These are phyloP conservation scores for Neckera pumila DNA, from an alignment of 225 moss, liverwort and hornwort species.

Conservation along the genomic window DNA sequence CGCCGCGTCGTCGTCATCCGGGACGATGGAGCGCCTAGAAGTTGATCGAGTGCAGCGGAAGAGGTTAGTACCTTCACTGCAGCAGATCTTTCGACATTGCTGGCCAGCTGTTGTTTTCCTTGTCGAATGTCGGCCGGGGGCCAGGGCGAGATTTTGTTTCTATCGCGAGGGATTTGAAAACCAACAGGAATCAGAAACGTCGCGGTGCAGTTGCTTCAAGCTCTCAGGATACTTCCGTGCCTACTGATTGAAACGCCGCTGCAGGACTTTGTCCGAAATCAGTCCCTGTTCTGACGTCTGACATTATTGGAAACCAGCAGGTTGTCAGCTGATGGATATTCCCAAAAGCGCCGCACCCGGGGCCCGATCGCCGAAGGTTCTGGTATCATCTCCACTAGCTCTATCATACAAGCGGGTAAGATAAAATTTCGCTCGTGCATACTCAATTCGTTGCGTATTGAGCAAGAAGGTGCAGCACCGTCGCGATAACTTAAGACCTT, in stretches of 20 bases:
- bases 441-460: neutral
- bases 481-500: neutral
- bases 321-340: constrained; percentile 12
- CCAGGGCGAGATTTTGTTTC: neutral
- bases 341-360: neutral
- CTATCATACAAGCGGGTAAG: constrained; percentile 23
- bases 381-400: constrained; percentile 13
- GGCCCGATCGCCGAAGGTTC: neutral
- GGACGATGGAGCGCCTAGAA: constrained; percentile 13
- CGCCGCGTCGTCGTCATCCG: neutral
- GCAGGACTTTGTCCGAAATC: neutral
- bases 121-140: neutral
- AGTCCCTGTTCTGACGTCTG: neutral
- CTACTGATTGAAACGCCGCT: neutral
- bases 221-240: neutral
- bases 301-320: constrained; percentile 15
- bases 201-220: neutral
- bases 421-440: neutral
- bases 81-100: constrained; percentile 10
- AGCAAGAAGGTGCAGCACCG: neutral
- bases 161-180: neutral
- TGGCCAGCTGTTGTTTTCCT: neutral
- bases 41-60: neutral
- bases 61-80: constrained; percentile 8
- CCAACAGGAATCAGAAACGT: neutral